A percentile compares a stretch with the other conserved stretches of the same genome.
phyloP scores from a whole-genome alignment of 805 yeast genomes.

The Cyberlindnera sargentensis region DNA sequence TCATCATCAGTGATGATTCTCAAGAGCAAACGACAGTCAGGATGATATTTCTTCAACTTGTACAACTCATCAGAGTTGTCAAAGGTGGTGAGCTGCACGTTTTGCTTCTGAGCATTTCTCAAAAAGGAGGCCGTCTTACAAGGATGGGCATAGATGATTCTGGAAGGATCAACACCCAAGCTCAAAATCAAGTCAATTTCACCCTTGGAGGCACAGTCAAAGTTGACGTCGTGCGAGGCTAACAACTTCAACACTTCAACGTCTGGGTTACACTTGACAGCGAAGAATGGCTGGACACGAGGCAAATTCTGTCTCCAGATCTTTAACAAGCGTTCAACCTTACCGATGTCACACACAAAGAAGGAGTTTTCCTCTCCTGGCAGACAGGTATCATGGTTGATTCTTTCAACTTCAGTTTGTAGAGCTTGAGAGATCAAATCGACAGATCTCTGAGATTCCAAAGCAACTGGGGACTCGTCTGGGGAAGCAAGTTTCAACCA shows the following conservation, averaged over 20 bases:
- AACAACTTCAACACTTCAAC: conserved; percentile 48
- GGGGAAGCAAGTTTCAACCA: conserved; percentile 3
- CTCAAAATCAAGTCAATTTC: conserved; percentile 67
- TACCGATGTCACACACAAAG: conserved; percentile 79
- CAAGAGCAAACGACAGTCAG: conserved; percentile 61
- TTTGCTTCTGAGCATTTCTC: conserved; percentile 52
- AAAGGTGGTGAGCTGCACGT: conserved; percentile 73
- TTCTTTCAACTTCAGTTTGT: conserved; percentile 29
- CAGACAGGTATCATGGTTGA: conserved; percentile 52
- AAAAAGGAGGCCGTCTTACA: conserved; percentile 83
- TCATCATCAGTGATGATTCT: conserved; percentile 89
- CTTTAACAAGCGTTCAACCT: conserved; percentile 51
- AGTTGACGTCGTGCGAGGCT: conserved; percentile 59
- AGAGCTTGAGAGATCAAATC: conserved; percentile 34
- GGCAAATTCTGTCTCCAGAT: conserved; percentile 67
- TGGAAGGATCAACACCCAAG: conserved; percentile 54
- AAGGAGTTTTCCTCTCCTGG: conserved; percentile 83
- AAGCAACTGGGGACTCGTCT: conserved; percentile 1
- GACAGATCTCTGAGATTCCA: conserved; percentile 28
- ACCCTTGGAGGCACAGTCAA: conserved; percentile 88
- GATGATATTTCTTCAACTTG: conserved; percentile 64
- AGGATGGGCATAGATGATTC: conserved; percentile 89
- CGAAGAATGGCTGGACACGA: conserved; percentile 79
- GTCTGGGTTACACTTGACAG: conserved; percentile 90
- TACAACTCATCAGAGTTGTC: conserved; percentile 81